Base-by-base conservation (phyloP, 345 rosid species). In the Rubroshorea leprosula region DNA sequence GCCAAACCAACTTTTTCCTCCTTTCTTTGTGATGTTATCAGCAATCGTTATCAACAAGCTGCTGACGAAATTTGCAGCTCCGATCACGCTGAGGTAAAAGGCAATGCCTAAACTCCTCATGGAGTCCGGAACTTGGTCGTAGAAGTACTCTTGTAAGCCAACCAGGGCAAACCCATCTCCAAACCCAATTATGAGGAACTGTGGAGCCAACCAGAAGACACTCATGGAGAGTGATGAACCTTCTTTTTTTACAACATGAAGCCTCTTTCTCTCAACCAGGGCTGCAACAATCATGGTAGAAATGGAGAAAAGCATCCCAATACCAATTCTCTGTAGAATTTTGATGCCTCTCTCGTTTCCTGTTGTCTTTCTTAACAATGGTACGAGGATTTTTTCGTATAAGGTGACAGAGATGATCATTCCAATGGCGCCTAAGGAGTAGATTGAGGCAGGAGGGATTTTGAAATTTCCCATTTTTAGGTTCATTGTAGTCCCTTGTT, bases 141-240 rank as follows among this genome's bases (percentile, higher is more conserved):
- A 81, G 63, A 82, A 87, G 47, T 69, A 80, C 61, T 82, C 95
- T 60, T 82, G 84, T 61, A 84, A 69, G 15, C 89, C 85, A 15
- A 78, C 80, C 38, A 82, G 64, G 0, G 76, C 60, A 60, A 80
- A 80, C 56, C 75, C 81, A 48, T 87, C 85, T n/a, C 78, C 90
- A 12, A 74, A 0, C 0, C 88, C 87, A 7, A 72, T 57, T 25
- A 74, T 50, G 43, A 69, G 17, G 66, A 51, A 70, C 46, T 84
- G 83, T 16, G 87, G 88, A 51, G 66, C 68, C 24, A 81, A 66
- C 80, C 85, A 78, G 22, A 71, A 24, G 21, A 61, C 78, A 55
- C 66, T 70, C 68, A 74, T 62, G 44, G 76, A 20, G 31, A 63
- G 3, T 19, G 12, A 3, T 27, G 47, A 26, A 27, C 49, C 27